A percentile compares a stretch with the other conserved stretches of the same genome.
These are phyloP conservation scores for Hygrocybe punicea DNA, from an alignment of 768 basidiomycete species.

Conservation along the genomic window DNA sequence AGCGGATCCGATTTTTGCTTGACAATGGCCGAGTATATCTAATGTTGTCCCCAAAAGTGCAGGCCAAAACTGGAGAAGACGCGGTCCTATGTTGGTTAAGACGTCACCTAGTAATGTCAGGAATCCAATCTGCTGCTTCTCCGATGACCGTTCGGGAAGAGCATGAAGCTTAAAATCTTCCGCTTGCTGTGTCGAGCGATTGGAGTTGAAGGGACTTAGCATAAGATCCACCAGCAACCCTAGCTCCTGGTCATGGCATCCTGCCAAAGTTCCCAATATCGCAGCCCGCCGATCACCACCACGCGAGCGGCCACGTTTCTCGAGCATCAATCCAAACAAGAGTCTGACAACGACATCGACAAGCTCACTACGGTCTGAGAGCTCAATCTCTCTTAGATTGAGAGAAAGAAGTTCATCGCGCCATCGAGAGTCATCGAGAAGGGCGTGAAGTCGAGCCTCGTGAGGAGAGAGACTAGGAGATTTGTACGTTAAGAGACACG, in stretches of 20 bases:
- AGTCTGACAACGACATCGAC: constrained; percentile 71
- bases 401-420: constrained; percentile 81
- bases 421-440: constrained; percentile 86
- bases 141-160: constrained; percentile 35
- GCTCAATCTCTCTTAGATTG: constrained; percentile 53
- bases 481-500: constrained; percentile 83
- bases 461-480: constrained; percentile 50
- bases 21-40: constrained; percentile 62
- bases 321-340: constrained; percentile 85
- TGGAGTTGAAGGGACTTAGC: constrained; percentile 63
- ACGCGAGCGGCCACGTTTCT: constrained; percentile 64
- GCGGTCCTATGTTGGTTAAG: constrained; percentile 74
- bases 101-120: constrained; percentile 82
- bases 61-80: constrained; percentile 69
- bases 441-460: constrained; percentile 60
- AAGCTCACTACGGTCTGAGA: constrained; percentile 57
- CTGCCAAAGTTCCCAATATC: constrained; percentile 65
- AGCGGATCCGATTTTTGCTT: constrained; percentile 47
- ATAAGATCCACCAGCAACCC: constrained; percentile 80
- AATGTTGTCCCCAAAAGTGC: constrained; percentile 67
- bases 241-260: constrained; percentile 72
- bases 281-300: constrained; percentile 72
- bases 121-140: constrained; percentile 80
- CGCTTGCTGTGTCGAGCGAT: constrained; percentile 25
- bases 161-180: constrained; percentile 26